phyloP scores from a whole-genome alignment of 2,329 filamentous ascomycete genomes.

The Ceratocystis cacaofunesta region DNA sequence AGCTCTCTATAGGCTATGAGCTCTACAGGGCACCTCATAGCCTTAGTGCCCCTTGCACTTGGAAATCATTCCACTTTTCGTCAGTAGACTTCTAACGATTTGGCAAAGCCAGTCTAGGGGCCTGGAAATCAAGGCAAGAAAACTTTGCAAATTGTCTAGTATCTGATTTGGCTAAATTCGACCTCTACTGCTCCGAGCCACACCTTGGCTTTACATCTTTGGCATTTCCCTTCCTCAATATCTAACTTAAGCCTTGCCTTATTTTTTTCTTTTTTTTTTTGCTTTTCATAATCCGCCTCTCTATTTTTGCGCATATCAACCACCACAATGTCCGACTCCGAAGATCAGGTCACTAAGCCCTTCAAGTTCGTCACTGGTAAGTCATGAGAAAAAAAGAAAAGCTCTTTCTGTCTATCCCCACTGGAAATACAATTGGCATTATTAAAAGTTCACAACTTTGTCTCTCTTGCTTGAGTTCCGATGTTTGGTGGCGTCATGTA shows the following conservation, averaged over 20 bases:
- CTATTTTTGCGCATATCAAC: constrained; percentile 19
- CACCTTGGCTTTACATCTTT: constrained; percentile 25
- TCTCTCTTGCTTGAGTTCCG: constrained; percentile 1
- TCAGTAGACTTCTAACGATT: background rate
- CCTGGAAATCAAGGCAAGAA: constrained; percentile 11
- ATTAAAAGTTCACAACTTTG: too few relatives aligned
- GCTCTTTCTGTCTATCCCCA: background rate
- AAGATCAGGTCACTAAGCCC: constrained; percentile 78
- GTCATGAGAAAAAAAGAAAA: constrained; percentile 25
- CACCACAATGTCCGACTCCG: constrained; percentile 77
- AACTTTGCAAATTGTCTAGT: constrained; percentile 24
- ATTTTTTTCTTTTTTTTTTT: constrained; percentile 4
- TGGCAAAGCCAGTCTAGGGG: background rate
- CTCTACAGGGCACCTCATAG: background rate
- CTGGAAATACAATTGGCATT: too few relatives aligned
- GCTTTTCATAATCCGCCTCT: background rate
- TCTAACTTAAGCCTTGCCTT: background rate
- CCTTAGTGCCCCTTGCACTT: background rate
- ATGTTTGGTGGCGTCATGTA: constrained; percentile 22
- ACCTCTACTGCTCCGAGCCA: constrained; percentile 26
- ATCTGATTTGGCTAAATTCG: constrained; percentile 28
- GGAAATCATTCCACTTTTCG: background rate
- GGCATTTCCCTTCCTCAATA: constrained; percentile 19
- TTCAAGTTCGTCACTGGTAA: constrained; percentile 99
- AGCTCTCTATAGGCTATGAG: background rate